Evolutionary conservation across 139 green algal species (phyloP), one percentile per base, ranked within the genome.

Genomic region (Tetradesmus lagerheimii): DNA sequence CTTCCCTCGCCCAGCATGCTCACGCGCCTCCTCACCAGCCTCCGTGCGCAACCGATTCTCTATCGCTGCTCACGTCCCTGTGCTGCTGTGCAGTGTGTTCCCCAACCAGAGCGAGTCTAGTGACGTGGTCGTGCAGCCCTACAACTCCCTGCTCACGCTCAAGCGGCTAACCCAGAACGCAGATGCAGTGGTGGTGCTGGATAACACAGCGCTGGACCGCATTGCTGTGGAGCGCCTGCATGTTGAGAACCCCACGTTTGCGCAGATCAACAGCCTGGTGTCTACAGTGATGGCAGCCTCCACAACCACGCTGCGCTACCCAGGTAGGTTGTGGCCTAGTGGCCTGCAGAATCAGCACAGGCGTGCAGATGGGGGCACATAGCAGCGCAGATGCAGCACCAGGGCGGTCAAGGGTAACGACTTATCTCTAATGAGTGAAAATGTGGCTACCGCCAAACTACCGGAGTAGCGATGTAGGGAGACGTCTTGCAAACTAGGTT

Each of bases 81-180:
- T 37, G 34, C 62, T 62, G 50, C 83, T 64, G 38, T 88, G 89
- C 96, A 98, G 95, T 74, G 98, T 99, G 74, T 99, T 99, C 86
- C 98, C 98, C 47, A 99, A 99, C 92, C 98, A 99, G 94, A 96
- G 95, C 25, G 98, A 99, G 92, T 96, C 92, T 0, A 96, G 92
- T 45, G 98, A 99, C 90, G 98, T 99, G 77, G 98, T 99, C 18
- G 98, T 99, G 50, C 98, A 99, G 95, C 98, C 98, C 11, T 99
- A 99, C 96, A 99, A 99, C 95, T 97, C 94, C 8, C 89, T 99
- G 89, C 96, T 99, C 29, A 99, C 98, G 8, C 95, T 99, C 16
- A 99, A 99, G 93, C 95, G 98, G 0, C 94, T 99, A 4, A 97
- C 97, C 12, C 94, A 98, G 37, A 96, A 99, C 88, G 96, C 96